Percentiles rank a stretch among this genome's conserved stretches.
Conservation (phyloP, 2,329 filamentous ascomycete species). For the Sporothrix pseudoabietina region DNA sequence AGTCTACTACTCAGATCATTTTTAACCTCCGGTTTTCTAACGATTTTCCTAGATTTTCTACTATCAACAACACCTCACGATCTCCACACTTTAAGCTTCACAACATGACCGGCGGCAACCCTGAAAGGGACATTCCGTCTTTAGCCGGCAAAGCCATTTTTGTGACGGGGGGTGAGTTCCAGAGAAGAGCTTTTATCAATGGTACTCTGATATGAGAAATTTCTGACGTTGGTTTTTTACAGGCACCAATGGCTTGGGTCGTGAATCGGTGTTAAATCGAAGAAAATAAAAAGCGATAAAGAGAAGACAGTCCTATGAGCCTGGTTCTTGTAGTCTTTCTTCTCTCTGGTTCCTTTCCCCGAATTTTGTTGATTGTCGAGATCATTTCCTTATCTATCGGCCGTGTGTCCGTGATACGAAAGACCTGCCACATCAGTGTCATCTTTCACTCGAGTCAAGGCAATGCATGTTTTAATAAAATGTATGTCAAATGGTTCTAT, state of each 20-base stretch:
- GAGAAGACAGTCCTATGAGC: neutral
- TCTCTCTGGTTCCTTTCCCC: neutral
- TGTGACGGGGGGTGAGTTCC: constrained; percentile 47
- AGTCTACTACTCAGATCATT: neutral
- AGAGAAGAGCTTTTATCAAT: neutral
- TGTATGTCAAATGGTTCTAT: neutral
- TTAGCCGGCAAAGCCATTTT: constrained; percentile 49
- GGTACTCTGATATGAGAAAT: too few relatives aligned
- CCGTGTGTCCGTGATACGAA: neutral
- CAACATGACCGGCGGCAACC: constrained; percentile 33
- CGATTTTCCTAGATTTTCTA: neutral
- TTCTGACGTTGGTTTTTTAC: too few relatives aligned
- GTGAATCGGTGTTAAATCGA: constrained; percentile 44
- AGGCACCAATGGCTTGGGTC: constrained; percentile 52
- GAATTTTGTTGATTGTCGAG: neutral
- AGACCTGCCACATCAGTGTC: neutral
- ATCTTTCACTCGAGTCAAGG: too few relatives aligned
- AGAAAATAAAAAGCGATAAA: neutral
- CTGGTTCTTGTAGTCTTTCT: neutral
- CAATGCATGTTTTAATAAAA: too few relatives aligned
- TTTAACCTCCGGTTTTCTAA: neutral
- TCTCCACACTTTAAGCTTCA: neutral
- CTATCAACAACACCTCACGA: neutral
- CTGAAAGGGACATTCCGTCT: constrained; percentile 44
- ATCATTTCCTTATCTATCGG: neutral